These are phyloP conservation scores for Penicillium psychrosexuale DNA, from an alignment of 2,329 filamentous ascomycete species.

Conservation along the genomic window DNA sequence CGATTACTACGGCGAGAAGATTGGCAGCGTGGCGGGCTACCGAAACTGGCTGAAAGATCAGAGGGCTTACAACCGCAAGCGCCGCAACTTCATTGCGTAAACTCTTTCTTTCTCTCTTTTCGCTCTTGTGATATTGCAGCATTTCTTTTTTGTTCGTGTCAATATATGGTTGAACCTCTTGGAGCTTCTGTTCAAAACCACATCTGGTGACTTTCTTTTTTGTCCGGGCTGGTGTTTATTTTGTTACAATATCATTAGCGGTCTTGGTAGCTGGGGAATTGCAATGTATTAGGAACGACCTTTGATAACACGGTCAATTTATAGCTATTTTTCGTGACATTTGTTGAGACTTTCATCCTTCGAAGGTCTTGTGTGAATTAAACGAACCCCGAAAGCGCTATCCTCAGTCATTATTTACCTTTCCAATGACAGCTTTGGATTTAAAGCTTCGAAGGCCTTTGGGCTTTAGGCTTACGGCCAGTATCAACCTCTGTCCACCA, in stretches of 20 bases:
- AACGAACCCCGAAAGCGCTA: background rate
- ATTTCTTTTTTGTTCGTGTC: conserved; percentile 13
- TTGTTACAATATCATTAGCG: conserved; percentile 25
- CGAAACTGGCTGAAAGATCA: conserved; percentile 97
- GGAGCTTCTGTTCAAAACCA: background rate
- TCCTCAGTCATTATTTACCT: background rate
- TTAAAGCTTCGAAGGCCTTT: conserved; percentile 26
- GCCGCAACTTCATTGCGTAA: conserved; percentile 45
- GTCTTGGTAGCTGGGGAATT: conserved; percentile 20
- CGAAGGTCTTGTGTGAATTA: background rate
- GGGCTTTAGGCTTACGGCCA: conserved; percentile 22
- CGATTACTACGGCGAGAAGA: conserved; percentile 98
- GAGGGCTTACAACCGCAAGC: conserved; percentile 93
- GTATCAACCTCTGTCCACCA: conserved; percentile 64
- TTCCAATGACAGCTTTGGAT: background rate
- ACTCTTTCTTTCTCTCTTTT: background rate
- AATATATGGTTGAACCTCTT: conserved; percentile 17
- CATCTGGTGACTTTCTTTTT: conserved; percentile 13
- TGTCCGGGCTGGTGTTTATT: conserved; percentile 23
- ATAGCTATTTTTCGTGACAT: background rate
- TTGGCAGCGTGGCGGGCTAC: conserved; percentile 87
- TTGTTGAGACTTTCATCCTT: background rate
- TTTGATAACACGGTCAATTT: conserved; percentile 15
- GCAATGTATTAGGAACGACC: conserved; percentile 17
- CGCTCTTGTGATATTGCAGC: background rate